Evolutionary conservation across 2,329 filamentous ascomycete genomes (phyloP), one percentile per base, ranked within the genome.

Genomic region (Venturiaceae sp.): DNA sequence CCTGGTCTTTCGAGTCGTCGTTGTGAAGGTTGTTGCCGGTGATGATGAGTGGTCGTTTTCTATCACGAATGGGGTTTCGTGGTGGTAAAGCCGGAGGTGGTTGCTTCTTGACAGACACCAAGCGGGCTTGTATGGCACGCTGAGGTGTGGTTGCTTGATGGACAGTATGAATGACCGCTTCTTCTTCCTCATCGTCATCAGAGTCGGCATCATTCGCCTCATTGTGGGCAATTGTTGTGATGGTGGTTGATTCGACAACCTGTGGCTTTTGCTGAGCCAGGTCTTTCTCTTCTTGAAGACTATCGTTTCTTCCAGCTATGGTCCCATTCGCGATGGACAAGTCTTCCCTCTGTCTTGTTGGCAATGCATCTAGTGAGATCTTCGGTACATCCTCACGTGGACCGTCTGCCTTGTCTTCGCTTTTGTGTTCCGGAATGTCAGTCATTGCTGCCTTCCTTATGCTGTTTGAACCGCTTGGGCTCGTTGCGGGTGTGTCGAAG

Each of bases 111-210:
- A 61, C 59, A 13, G 58, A 53, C 7, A 60, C 58, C 26, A 60
- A 36, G 14, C 59, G 58, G 11, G 59, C 58, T 2, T 39, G 26
- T 36, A 32, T 39, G 33, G 58, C 60, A 26, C 39, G 23, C 28
- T 55, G 59, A 5, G 56, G 55, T 36, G 55, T 39, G 13, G 56
- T 28, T 28, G 46, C 56, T 30, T 33, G 26, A 14, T 60, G 46
- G 9, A 60, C 55, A 34, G 30, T 47, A 13, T 59, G 33, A 9
- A 60, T 44, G 2, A 47, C 83, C 34, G 82, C 78, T 21, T 74
- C 74, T 36, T 71, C 76, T 63, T 87, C 84, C 44, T 77, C 78
- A 78, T 87, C 85, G 3, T 85, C 83, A 9, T 64, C 63, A 23
- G 58, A 69, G 30, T 63, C 64, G 14, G 54, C 55, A 19, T 52